Conservation (phyloP, 495 filamentous ascomycete genomes). For the Platismatia glauca region DNA sequence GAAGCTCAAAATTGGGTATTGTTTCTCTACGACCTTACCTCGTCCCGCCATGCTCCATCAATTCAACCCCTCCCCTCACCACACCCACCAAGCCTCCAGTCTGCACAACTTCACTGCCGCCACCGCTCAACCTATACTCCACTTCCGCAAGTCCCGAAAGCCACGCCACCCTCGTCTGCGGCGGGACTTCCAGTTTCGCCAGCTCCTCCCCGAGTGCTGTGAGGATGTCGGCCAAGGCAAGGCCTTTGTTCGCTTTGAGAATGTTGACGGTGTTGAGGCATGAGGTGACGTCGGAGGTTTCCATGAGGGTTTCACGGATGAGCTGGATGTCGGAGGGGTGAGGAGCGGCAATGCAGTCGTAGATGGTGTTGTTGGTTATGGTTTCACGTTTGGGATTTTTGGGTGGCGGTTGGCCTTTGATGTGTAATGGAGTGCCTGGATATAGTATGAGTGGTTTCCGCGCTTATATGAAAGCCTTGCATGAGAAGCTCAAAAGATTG, state of each 20-base stretch:
- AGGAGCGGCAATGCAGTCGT: conserved; percentile 93
- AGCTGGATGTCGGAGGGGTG: conserved; percentile 80
- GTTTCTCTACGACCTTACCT: conserved; percentile 1
- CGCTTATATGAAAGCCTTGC: background rate
- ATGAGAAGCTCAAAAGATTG: background rate
- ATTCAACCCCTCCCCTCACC: conserved; percentile 74
- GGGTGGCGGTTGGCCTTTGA: conserved; percentile 43
- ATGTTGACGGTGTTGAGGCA: conserved; percentile 80
- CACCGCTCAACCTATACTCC: conserved; percentile 81
- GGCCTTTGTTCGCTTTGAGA: conserved; percentile 75
- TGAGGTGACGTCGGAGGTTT: conserved; percentile 73
- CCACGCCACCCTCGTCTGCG: conserved; percentile 83
- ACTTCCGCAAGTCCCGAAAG: conserved; percentile 85
- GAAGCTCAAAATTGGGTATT: background rate
- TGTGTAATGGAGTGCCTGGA: conserved; percentile 60
- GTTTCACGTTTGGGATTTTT: conserved; percentile 55
- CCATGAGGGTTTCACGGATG: conserved; percentile 75
- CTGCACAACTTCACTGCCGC: conserved; percentile 82
- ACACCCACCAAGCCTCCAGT: conserved; percentile 88
- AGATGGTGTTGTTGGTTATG: conserved; percentile 88
- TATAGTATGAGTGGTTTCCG: background rate
- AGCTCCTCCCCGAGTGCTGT: conserved; percentile 76
- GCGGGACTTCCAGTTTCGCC: conserved; percentile 71
- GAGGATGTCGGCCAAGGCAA: conserved; percentile 89
- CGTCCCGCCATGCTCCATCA: conserved; percentile 44